Conservation (phyloP, 208 protist genomes). For the Acanthamoeba healyi region DNA sequence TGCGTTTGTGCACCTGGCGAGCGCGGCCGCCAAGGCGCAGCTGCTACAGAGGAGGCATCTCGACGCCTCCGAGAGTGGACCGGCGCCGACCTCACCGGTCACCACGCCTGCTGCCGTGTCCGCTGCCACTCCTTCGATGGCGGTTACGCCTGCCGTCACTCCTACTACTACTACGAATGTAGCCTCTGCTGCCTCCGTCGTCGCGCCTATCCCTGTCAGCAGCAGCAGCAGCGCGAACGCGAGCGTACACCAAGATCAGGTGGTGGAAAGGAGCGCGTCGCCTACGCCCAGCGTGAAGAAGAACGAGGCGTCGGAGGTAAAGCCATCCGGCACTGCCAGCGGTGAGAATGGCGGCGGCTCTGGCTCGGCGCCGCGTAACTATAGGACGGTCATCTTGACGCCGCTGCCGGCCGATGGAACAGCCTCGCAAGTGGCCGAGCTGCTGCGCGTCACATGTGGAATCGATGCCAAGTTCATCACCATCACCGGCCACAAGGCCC, state of each 20-base stretch:
- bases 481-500: background rate
- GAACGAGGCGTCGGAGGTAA: too few relatives aligned
- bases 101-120: background rate
- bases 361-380: too few relatives aligned
- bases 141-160: too few relatives aligned
- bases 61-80: background rate
- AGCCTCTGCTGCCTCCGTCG: too few relatives aligned
- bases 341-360: background rate
- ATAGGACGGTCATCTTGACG: too few relatives aligned
- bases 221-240: too few relatives aligned
- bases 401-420: background rate
- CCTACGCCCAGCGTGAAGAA: too few relatives aligned
- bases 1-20: background rate
- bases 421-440: background rate
- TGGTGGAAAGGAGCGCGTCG: background rate
- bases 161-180: too few relatives aligned
- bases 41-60: background rate
- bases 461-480: background rate
- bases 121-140: too few relatives aligned
- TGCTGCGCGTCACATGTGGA: background rate
- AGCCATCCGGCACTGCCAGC: too few relatives aligned
- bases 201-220: too few relatives aligned
- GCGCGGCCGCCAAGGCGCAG: background rate
- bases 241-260: background rate
- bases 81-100: too few relatives aligned